Evolutionary conservation across 176 grass and related monocot species (phyloP), one percentile per base, ranked within the genome.

Genomic region (Thinopyrum elongatum): DNA sequence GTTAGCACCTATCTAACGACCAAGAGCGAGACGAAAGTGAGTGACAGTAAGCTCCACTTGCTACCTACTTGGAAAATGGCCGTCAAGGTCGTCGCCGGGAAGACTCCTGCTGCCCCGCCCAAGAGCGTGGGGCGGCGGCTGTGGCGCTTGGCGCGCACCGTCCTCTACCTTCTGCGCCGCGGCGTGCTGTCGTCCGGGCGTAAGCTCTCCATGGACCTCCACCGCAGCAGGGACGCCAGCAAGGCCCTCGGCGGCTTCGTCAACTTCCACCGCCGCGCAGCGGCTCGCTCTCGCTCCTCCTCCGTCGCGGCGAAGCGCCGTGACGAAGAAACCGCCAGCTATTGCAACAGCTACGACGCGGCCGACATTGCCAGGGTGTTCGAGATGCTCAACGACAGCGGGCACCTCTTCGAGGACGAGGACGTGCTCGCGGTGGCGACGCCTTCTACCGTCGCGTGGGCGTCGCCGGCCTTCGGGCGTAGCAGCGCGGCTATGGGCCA

Each of bases 181-280:
- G 88, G 83, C 31, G 33, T 78, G 69, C 29, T 82, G 42, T 76
- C 93, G 76, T 94, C 91, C 8, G 90, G 89, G 16, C 83, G 88
- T 12, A 98, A 93, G 91, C 76, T 95, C 10, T 78, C 87, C 85
- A 83, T 92, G 77, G 95, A 98, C 61, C 36, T 98, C 66, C 91
- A 89, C 4, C 66, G 31, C 33, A 77, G 91, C 65, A 95, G 95
- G 83, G 25, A 92, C 82, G 87, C 91, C 22, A 76, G 95, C 22
- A 95, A 90, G 89, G 89, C 89, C 21, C 88, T 98, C 70, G 78
- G 89, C 25, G 91, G 91, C 35, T 87, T 93, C 65, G 58, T 98
- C 44, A 71, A 42, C 39, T 91, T 81, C 88, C 88, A 89, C 74
- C 66, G 83, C 60, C 76, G 80, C 6, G 79, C 59, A 0, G 62